Evolutionary conservation across 306 rosid genomes (phyloP).

Genomic region (Cicer pinnatifidum): DNA sequence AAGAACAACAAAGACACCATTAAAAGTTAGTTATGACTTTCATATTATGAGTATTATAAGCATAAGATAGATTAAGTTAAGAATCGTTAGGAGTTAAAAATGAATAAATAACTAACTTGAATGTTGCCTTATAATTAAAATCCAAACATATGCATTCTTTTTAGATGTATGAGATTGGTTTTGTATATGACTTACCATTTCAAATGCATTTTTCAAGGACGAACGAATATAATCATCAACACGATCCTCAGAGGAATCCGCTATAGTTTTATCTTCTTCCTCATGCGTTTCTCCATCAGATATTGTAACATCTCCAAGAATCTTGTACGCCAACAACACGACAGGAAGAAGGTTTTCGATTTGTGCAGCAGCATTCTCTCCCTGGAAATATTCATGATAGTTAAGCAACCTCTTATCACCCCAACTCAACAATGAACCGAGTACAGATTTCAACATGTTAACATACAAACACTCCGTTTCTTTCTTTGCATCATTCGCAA

Average conservation of each 20-base stretch:
- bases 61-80: not conserved
- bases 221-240: constrained; percentile 70
- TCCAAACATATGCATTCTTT: constrained; percentile 1
- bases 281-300: constrained; percentile 49
- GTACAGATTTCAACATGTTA: constrained; percentile 59
- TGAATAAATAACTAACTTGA: not conserved
- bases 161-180: not conserved
- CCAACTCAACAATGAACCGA: constrained; percentile 71
- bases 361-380: constrained; percentile 54
- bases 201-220: constrained; percentile 63
- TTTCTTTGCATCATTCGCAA: constrained; percentile 66
- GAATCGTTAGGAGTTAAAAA: not conserved
- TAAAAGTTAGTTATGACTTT: not conserved
- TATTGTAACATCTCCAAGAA: constrained; percentile 56
- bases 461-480: constrained; percentile 60
- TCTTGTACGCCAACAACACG: constrained; percentile 61
- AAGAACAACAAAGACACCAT: not conserved
- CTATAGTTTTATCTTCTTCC: constrained; percentile 43
- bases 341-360: constrained; percentile 86
- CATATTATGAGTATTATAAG: not conserved
- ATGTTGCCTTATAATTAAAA: too few species aligned
- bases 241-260: constrained; percentile 55
- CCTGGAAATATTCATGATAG: constrained; percentile 74
- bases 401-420: constrained; percentile 68
- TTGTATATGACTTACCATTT: constrained; percentile 52